These are phyloP conservation scores for Cucumis cinereus DNA, from an alignment of 306 rosid species.

Conservation along the genomic window DNA sequence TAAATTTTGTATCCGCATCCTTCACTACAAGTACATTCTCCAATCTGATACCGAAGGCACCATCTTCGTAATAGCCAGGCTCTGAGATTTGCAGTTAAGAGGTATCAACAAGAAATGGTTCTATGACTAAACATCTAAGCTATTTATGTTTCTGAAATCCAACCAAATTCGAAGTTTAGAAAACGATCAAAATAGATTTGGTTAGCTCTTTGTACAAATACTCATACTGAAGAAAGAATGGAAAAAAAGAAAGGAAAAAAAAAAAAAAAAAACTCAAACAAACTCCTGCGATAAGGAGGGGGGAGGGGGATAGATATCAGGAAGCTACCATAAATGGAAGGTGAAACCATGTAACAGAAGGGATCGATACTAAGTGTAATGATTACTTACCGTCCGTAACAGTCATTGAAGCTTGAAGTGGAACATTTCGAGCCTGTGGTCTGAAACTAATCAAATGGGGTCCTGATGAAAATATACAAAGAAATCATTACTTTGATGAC, in stretches of 20 bases:
- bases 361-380: not conserved
- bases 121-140: not conserved
- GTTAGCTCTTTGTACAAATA: not conserved
- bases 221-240: not conserved
- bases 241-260: too few species aligned
- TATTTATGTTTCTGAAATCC: not conserved
- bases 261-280: not conserved
- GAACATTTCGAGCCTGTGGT: conserved; percentile 75
- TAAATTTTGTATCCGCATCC: conserved; percentile 66
- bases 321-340: not conserved
- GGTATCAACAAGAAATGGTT: not conserved
- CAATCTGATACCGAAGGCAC: conserved; percentile 83
- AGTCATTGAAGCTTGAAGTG: conserved; percentile 84
- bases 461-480: conserved; percentile 32
- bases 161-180: not conserved
- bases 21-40: conserved; percentile 90
- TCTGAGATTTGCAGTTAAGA: conserved; percentile 35
- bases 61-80: conserved; percentile 98
- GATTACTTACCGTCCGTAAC: conserved; percentile 85
- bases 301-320: not conserved
- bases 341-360: not conserved
- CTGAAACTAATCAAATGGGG: conserved; percentile 97
- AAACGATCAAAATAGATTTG: not conserved
- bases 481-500: not conserved
- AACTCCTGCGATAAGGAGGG: not conserved